A percentile compares a stretch with the other conserved stretches of the same genome.
These are phyloP conservation scores for Starmera caribaea DNA, from an alignment of 805 yeast genomes.

Conservation along the genomic window DNA sequence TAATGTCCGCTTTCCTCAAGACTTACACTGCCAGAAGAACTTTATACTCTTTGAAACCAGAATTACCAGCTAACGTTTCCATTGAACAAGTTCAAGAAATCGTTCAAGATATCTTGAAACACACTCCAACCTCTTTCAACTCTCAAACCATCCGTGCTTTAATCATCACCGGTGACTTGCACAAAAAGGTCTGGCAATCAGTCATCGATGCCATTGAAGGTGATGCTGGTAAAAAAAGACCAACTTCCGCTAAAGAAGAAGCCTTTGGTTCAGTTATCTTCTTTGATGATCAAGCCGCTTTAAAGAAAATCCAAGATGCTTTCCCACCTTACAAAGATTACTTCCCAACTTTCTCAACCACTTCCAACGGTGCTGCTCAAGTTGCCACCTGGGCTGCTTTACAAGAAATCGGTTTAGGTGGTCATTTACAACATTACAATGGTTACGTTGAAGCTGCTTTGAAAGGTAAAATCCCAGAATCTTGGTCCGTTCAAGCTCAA, in stretches of 20 bases:
- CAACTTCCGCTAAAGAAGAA: conserved; percentile 31
- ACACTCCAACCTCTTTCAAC: conserved; percentile 44
- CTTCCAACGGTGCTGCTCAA: conserved; percentile 41
- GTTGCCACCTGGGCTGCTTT: conserved; percentile 40
- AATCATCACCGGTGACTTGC: conserved; percentile 34
- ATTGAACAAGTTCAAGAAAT: conserved; percentile 28
- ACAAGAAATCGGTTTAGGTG: conserved; percentile 35
- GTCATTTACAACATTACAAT: conserved; percentile 44
- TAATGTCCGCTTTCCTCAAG: conserved; percentile 17
- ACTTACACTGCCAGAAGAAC: conserved; percentile 35
- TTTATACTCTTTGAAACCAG: conserved; percentile 33
- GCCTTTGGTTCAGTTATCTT: conserved; percentile 41
- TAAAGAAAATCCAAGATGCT: conserved; percentile 30
- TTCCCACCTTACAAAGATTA: conserved; percentile 33
- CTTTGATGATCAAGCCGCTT: conserved; percentile 32
- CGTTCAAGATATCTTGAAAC: conserved; percentile 34
- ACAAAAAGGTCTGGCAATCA: conserved; percentile 35
- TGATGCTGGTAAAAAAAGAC: conserved; percentile 30
- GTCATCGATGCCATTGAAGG: conserved; percentile 28
- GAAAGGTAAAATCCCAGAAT: conserved; percentile 30
- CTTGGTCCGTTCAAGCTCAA: conserved; percentile 39
- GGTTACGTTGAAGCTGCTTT: conserved; percentile 31
- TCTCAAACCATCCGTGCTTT: conserved; percentile 41
- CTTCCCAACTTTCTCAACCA: conserved; percentile 40
- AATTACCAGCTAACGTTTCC: conserved; percentile 32